Percentiles rank a stretch among this genome's conserved stretches.
These are phyloP conservation scores for Trebouxia sp. DNA, from an alignment of 139 green algal genomes.

Conservation along the genomic window DNA sequence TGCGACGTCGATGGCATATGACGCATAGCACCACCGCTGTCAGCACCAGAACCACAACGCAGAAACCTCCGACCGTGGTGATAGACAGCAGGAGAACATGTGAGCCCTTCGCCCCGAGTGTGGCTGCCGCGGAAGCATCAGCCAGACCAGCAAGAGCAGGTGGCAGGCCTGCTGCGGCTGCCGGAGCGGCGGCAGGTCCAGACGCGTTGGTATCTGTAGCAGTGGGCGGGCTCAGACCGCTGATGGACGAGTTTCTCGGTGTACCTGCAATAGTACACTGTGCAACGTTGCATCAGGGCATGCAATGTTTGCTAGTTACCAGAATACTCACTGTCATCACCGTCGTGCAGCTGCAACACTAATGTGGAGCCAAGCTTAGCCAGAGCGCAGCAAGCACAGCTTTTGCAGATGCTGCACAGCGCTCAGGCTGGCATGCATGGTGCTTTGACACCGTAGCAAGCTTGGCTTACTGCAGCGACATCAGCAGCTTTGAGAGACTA, in stretches of 20 bases:
- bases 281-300: not conserved
- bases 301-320: too few relatives aligned
- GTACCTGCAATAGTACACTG: not conserved
- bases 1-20: not conserved
- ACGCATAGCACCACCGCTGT: not conserved
- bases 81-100: not conserved
- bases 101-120: not conserved
- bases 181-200: not conserved
- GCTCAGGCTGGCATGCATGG: not conserved
- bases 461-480: too few relatives aligned
- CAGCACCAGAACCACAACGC: not conserved
- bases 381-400: not conserved
- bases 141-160: not conserved
- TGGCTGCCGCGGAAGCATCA: constrained; percentile 4
- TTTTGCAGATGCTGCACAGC: too few relatives aligned
- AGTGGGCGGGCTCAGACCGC: not conserved
- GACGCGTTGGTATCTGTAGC: too few relatives aligned
- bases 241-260: not conserved
- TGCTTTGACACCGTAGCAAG: too few relatives aligned
- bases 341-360: not conserved
- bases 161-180: not conserved
- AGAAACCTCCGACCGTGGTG: not conserved
- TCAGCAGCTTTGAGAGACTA: too few relatives aligned
- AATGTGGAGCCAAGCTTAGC: not conserved
- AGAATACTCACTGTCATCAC: too few relatives aligned